A percentile compares a stretch with the other conserved stretches of the same genome.
Evolutionary conservation across 257 asterid genomes (phyloP).

Genomic region (Orobanche coerulescens): DNA sequence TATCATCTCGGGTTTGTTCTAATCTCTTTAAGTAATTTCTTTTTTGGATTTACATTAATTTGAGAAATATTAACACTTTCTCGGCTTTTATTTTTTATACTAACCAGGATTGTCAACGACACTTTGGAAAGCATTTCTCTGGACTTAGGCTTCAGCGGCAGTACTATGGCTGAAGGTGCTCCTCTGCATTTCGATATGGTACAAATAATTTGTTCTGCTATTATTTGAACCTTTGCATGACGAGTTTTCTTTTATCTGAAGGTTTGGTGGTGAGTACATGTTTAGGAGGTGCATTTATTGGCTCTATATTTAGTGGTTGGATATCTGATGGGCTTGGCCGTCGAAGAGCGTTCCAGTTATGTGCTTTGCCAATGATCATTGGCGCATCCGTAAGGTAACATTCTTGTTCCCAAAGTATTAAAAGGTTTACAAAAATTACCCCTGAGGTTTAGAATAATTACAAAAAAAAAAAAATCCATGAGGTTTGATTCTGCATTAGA

Average conservation of each 20-base stretch:
- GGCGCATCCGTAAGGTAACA: slow-evolving; percentile 75
- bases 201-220: neutral
- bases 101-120: slow-evolving; percentile 79
- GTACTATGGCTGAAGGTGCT: slow-evolving; percentile 87
- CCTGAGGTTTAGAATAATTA: neutral
- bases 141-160: slow-evolving; percentile 79
- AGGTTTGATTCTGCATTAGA: too few species aligned
- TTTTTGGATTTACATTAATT: neutral
- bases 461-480: too few species aligned
- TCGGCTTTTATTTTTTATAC: slow-evolving; percentile 1
- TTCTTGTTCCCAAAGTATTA: neutral
- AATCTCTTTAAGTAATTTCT: slow-evolving; percentile 20
- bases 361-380: slow-evolving; percentile 82
- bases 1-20: slow-evolving; percentile 84
- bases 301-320: slow-evolving; percentile 84
- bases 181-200: slow-evolving; percentile 6
- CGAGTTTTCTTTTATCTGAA: slow-evolving; percentile 23
- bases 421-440: neutral
- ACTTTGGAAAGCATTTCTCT: slow-evolving; percentile 83
- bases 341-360: slow-evolving; percentile 71
- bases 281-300: slow-evolving; percentile 82
- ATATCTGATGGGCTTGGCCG: slow-evolving; percentile 80
- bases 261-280: slow-evolving; percentile 92
- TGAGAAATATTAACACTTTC: neutral
- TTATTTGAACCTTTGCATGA: slow-evolving; percentile 13